A percentile compares a stretch with the other conserved stretches of the same genome.
Conservation (phyloP, 495 filamentous ascomycete species). For the Annulohypoxylon nitens region DNA sequence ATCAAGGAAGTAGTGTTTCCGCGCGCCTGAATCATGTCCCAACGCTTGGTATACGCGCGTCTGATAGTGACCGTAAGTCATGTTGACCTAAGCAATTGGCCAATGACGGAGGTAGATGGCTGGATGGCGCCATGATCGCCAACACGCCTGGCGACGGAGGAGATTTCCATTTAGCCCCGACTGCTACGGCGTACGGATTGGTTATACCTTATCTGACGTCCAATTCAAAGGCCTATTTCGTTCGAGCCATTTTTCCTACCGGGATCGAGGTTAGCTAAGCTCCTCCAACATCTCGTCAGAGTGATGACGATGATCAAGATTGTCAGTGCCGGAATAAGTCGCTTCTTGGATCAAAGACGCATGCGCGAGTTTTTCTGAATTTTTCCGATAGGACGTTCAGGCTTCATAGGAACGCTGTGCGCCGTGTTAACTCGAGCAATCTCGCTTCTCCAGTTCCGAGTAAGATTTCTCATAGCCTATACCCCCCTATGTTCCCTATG, state of each 20-base stretch:
- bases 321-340: slow-evolving; percentile 19
- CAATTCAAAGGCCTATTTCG: slow-evolving; percentile 8
- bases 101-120: slow-evolving; percentile 34
- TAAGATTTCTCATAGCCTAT: slow-evolving; percentile 27
- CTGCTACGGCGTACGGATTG: slow-evolving; percentile 3
- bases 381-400: slow-evolving; percentile 32
- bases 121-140: slow-evolving; percentile 35
- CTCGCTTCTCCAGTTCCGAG: slow-evolving; percentile 39
- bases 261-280: slow-evolving; percentile 2
- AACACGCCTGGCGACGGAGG: slow-evolving; percentile 16
- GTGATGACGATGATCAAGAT: slow-evolving; percentile 13
- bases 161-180: slow-evolving; percentile 17
- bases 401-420: slow-evolving; percentile 29
- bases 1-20: slow-evolving; percentile 29
- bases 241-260: slow-evolving; percentile 17
- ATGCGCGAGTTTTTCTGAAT: slow-evolving; percentile 10
- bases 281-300: slow-evolving; percentile 15
- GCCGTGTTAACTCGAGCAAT: slow-evolving; percentile 30
- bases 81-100: slow-evolving; percentile 20
- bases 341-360: slow-evolving; percentile 4
- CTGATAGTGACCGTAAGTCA: slow-evolving; percentile 5
- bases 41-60: slow-evolving; percentile 7
- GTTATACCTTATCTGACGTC: slow-evolving; percentile 11
- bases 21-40: slow-evolving; percentile 25
- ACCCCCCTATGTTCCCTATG: slow-evolving; percentile 27